These are phyloP conservation scores for Blastocystis sp. DNA, from an alignment of 352 stramenopile species.

Conservation along the genomic window DNA sequence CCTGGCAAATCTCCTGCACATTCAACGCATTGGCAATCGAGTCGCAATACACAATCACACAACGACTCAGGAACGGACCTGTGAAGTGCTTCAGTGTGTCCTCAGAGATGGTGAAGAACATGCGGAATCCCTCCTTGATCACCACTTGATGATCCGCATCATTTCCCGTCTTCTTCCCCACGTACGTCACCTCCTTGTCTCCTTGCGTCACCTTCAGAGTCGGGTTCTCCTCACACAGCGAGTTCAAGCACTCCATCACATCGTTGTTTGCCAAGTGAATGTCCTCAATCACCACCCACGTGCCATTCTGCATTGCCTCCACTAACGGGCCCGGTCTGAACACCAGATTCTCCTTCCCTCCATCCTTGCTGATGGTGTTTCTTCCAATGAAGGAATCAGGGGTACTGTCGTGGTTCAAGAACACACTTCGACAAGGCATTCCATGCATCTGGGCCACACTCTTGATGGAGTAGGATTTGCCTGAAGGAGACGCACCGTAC, in stretches of 20 bases:
- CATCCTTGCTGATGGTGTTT: neutral
- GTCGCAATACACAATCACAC: slow-evolving; percentile 31
- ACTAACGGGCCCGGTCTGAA: neutral
- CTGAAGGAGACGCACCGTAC: slow-evolving; percentile 39
- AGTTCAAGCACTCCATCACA: slow-evolving; percentile 27
- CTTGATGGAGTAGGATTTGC: slow-evolving; percentile 4
- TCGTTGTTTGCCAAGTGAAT: slow-evolving; percentile 56
- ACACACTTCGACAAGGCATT: slow-evolving; percentile 14
- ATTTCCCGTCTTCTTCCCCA: neutral
- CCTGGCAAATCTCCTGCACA: slow-evolving; percentile 34
- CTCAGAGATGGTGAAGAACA: neutral
- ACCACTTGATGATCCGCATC: too few relatives aligned
- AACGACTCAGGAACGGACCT: slow-evolving; percentile 18
- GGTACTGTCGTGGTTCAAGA: neutral
- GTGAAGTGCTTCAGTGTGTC: slow-evolving; percentile 22
- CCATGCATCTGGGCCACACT: neutral
- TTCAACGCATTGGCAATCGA: neutral
- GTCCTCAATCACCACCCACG: slow-evolving; percentile 40
- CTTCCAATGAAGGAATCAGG: slow-evolving; percentile 5
- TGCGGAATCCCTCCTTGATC: neutral
- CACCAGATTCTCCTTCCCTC: neutral
- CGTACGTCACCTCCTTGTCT: neutral
- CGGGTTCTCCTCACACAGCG: neutral
- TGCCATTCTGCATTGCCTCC: slow-evolving; percentile 30
- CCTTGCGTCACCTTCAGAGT: neutral